These are phyloP conservation scores for Diospyros lotus DNA, from an alignment of 148 eudicot genomes.

Conservation along the genomic window DNA sequence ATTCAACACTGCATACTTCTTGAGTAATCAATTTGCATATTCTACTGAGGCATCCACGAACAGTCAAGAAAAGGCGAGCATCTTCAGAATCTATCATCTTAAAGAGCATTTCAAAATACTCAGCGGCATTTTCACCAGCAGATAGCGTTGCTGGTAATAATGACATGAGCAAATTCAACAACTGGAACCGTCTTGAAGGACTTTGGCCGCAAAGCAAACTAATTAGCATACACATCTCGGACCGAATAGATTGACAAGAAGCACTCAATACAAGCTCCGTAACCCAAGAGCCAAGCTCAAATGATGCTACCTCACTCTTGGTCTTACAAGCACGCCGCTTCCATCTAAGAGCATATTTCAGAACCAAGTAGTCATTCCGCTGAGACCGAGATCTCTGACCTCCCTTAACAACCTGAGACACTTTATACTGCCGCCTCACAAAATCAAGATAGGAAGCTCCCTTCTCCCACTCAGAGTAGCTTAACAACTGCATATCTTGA, in stretches of 20 bases:
- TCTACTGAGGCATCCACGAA: slow-evolving; percentile 71
- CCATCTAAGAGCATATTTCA: slow-evolving; percentile 97
- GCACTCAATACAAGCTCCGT: slow-evolving; percentile 95
- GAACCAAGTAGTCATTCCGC: slow-evolving; percentile 67
- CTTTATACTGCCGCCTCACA: slow-evolving; percentile 97
- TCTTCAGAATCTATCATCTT: slow-evolving; percentile 96
- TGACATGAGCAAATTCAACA: slow-evolving; percentile 81
- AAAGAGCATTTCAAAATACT: slow-evolving; percentile 90
- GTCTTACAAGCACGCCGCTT: slow-evolving; percentile 60
- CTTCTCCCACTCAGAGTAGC: slow-evolving; percentile 96
- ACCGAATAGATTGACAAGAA: slow-evolving; percentile 95
- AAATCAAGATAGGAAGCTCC: slow-evolving; percentile 99
- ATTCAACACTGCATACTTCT: slow-evolving; percentile 81
- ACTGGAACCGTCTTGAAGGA: slow-evolving; percentile 72
- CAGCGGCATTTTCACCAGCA: slow-evolving; percentile 96
- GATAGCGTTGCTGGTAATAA: slow-evolving; percentile 91
- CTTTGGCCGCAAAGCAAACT: slow-evolving; percentile 91
- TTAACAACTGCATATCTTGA: slow-evolving; percentile 80
- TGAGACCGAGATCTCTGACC: slow-evolving; percentile 73
- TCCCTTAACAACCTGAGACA: slow-evolving; percentile 60
- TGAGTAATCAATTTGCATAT: slow-evolving; percentile 80
- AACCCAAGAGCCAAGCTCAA: slow-evolving; percentile 99
- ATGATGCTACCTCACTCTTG: slow-evolving; percentile 63
- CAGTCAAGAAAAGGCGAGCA: slow-evolving; percentile 97
- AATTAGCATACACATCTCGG: slow-evolving; percentile 97